These are phyloP conservation scores for Chenopodium album DNA, from an alignment of 148 eudicot species.

Conservation along the genomic window DNA sequence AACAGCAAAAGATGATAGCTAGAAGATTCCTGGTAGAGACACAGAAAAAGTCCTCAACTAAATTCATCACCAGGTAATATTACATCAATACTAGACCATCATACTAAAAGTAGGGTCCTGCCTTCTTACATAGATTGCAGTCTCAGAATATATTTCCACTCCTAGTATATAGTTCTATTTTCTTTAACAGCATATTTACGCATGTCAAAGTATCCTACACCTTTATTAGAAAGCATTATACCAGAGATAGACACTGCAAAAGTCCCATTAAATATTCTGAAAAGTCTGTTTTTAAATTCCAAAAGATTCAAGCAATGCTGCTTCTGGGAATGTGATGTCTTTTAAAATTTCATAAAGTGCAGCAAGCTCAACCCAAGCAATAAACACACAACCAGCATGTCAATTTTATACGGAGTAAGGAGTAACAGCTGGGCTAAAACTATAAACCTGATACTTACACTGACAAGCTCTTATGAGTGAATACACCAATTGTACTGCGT, in stretches of 20 bases:
- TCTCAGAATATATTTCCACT: neutral
- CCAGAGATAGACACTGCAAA: neutral
- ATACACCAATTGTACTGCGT: slow-evolving; percentile 66
- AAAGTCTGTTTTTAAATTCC: neutral
- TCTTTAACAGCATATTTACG: neutral
- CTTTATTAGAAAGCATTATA: neutral
- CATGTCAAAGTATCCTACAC: neutral
- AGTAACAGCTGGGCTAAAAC: neutral
- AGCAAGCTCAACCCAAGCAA: neutral
- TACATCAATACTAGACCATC: neutral
- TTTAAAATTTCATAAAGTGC: neutral
- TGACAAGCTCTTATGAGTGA: slow-evolving; percentile 72
- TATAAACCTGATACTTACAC: slow-evolving; percentile 47
- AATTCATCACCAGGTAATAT: neutral
- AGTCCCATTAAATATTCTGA: neutral
- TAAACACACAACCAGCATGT: neutral
- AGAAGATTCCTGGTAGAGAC: neutral
- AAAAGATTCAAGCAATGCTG: slow-evolving; percentile 3
- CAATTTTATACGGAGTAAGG: neutral
- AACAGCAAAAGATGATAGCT: neutral
- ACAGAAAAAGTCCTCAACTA: neutral
- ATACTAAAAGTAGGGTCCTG: neutral
- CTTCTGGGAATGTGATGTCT: neutral
- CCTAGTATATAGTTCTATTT: neutral
- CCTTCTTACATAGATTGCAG: neutral